Evolutionary conservation across 1,284 basidiomycete species (phyloP).

Genomic region (Thelephora terrestris): DNA sequence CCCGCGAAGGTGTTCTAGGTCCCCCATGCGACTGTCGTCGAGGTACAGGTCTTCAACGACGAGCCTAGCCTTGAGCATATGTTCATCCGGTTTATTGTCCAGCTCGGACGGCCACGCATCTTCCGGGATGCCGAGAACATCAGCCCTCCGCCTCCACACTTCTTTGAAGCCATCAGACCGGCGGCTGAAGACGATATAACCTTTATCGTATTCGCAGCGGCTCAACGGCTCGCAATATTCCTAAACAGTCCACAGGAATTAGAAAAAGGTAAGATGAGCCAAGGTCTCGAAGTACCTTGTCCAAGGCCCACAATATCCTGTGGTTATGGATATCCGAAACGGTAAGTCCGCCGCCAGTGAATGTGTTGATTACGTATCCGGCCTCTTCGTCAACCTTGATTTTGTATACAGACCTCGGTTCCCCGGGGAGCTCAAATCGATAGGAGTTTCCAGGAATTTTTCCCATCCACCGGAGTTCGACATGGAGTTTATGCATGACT

Average conservation of each 20-base stretch:
- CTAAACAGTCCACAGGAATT: constrained; percentile 20
- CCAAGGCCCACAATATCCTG: constrained; percentile 38
- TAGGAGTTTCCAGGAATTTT: too few species aligned
- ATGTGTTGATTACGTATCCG: constrained; percentile 49
- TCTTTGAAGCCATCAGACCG: constrained; percentile 23
- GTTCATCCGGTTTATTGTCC: constrained; percentile 25
- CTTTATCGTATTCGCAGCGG: constrained; percentile 65
- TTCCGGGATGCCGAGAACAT: constrained; percentile 19
- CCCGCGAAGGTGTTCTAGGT: constrained; percentile 20
- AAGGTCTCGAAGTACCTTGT: constrained; percentile 30
- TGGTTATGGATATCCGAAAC: constrained; percentile 45
- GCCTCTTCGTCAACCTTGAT: constrained; percentile 61
- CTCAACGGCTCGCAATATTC: constrained; percentile 46
- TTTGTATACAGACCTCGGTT: constrained; percentile 38
- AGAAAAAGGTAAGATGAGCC: not conserved
- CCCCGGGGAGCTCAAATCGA: too few species aligned
- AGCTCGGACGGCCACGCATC: constrained; percentile 6
- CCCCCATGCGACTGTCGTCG: not conserved
- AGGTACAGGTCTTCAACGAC: constrained; percentile 5
- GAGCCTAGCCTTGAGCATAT: constrained; percentile 20
- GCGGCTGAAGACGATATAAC: constrained; percentile 62
- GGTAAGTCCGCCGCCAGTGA: constrained; percentile 39
- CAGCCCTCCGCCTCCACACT: constrained; percentile 47
- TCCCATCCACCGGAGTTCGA: too few species aligned
- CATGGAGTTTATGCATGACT: too few species aligned